Evolutionary conservation across 352 stramenopile genomes (phyloP).

Genomic region (Globisporangium lucens): DNA sequence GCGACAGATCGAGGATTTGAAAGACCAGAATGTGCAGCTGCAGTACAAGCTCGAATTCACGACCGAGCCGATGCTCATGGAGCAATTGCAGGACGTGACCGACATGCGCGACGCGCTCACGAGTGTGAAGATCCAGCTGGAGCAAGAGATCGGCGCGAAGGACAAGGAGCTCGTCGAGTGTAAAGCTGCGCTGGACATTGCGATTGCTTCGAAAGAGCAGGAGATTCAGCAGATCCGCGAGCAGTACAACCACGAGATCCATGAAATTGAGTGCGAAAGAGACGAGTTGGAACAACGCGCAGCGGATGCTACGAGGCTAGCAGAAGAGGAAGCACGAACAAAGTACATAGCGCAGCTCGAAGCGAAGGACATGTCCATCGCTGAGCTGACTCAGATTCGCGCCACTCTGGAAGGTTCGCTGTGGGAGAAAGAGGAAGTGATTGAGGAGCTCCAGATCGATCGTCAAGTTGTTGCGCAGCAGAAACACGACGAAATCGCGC

Average conservation of each 20-base stretch:
- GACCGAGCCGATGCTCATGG: constrained; percentile 78
- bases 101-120: constrained; percentile 77
- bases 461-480: constrained; percentile 26
- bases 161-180: constrained; percentile 44
- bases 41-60: constrained; percentile 84
- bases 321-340: constrained; percentile 27
- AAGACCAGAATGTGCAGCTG: constrained; percentile 80
- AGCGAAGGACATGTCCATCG: constrained; percentile 28
- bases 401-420: constrained; percentile 30
- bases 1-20: constrained; percentile 63
- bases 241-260: constrained; percentile 38
- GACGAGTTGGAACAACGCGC: constrained; percentile 36
- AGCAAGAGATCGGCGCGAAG: constrained; percentile 65
- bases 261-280: constrained; percentile 29
- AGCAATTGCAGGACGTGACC: constrained; percentile 73
- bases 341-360: constrained; percentile 33
- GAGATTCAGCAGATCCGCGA: constrained; percentile 31
- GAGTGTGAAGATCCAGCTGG: constrained; percentile 66
- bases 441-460: constrained; percentile 32
- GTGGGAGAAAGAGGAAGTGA: constrained; percentile 27
- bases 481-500: constrained; percentile 28
- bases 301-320: constrained; percentile 24
- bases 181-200: constrained; percentile 26
- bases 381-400: constrained; percentile 19
- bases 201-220: constrained; percentile 31